A percentile compares a stretch with the other conserved stretches of the same genome.
Evolutionary conservation across 805 yeast species (phyloP).

Genomic region (Clavispora carvajalis): DNA sequence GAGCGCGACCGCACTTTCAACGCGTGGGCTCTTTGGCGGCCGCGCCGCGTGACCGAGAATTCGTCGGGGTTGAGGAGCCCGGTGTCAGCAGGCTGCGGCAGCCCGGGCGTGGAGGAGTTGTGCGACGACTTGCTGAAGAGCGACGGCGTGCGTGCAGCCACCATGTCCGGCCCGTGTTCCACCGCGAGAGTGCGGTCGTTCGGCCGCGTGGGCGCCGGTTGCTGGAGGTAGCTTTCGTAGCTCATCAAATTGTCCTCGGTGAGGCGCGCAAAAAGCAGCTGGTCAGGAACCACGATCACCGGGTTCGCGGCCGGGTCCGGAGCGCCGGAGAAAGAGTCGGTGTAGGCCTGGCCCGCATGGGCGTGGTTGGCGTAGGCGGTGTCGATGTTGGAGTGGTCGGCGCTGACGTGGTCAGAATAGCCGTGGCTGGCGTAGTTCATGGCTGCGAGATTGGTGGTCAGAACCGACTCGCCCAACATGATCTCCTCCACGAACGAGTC

Average conservation of each 20-base stretch:
- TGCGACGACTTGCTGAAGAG: conserved; percentile 48
- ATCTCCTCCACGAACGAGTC: conserved; percentile 31
- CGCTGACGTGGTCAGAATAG: background rate
- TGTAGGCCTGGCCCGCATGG: background rate
- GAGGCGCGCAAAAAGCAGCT: conserved; percentile 3
- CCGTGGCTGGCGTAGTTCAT: conserved; percentile 1
- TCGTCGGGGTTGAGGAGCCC: conserved; percentile 31
- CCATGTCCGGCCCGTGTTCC: conserved; percentile 22
- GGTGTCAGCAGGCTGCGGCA: conserved; percentile 24
- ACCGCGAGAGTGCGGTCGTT: conserved; percentile 16
- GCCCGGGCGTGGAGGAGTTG: conserved; percentile 26
- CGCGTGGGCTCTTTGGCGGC: conserved; percentile 32
- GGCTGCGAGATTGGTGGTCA: conserved; percentile 26
- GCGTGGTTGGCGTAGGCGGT: too few species aligned
- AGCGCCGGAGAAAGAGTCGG: background rate
- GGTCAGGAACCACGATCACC: background rate
- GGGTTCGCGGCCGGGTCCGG: background rate
- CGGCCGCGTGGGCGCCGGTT: conserved; percentile 1
- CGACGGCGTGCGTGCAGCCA: conserved; percentile 47
- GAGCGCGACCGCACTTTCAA: conserved; percentile 24
- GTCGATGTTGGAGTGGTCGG: background rate
- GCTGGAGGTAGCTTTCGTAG: conserved; percentile 7
- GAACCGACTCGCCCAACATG: conserved; percentile 35
- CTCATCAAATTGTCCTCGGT: conserved; percentile 15
- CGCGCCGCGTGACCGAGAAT: conserved; percentile 36